Evolutionary conservation across 192 early-diverging fungal genomes (phyloP), one percentile per base, ranked within the genome.

Genomic region (Coemansia sp.): DNA sequence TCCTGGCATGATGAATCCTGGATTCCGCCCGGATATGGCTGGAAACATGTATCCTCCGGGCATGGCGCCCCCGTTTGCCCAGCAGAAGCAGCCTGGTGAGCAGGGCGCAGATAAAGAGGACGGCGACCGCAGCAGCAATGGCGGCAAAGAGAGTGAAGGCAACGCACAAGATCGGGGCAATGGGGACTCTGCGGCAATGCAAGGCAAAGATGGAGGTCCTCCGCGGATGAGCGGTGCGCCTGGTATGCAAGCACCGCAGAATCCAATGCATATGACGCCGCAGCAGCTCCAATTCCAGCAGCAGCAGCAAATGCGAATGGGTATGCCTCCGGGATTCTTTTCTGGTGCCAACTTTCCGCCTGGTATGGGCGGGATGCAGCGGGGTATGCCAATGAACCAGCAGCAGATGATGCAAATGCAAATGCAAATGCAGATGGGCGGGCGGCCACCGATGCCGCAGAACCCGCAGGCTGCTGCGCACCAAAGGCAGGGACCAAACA

Each of bases 401-500:
- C 71, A 67, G 65, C 64, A 73, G 19, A 65, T 77, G 68, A 71
- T 78, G 67, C 76, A 78, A 8, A 78, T 78, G 76, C 74, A 76
- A 24, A 67, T 71, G 64, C 72, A 75, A 19, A 67, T 76, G 73
- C 73, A 70, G 54, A 73, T 73, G 69, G 65, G 61, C 22, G 65
- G 68, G 24, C 64, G 68, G 52, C 64, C 63, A 25, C 67, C 77
- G 18, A 67, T 66, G 65, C 54, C 62, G 7, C 69, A 44, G n/a
- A 64, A 58, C 34, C 56, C 58, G 54, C 68, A 74, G 18, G 65
- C 51, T 16, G 38, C 38, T 2, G 53, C 49, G 28, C 64, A 71
- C 30, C 65, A 63, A 24, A 64, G 71, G 21, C 62, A 67, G n/a
- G 54, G 61, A 9, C 57, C 54, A 3, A 67, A 62, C 31, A 5